Conservation (phyloP, 1,284 basidiomycete species). For the Caloboletus inedulis region DNA sequence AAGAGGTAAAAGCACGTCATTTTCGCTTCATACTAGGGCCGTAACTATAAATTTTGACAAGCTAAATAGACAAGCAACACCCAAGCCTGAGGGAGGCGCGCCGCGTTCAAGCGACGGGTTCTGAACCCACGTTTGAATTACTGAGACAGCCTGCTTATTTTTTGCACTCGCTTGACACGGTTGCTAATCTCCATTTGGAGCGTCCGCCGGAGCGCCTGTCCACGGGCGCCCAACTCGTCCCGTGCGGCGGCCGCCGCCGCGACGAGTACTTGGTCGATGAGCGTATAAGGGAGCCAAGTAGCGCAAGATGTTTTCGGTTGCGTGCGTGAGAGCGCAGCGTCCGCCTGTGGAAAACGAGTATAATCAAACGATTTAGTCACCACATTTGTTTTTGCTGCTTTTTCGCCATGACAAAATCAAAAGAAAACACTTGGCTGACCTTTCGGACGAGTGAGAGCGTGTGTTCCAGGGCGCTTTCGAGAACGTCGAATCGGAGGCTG, state of each 20-base stretch:
- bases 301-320: conserved; percentile 54
- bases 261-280: conserved; percentile 82
- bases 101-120: neutral
- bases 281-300: conserved; percentile 81
- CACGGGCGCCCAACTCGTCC: conserved; percentile 46
- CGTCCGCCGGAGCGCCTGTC: conserved; percentile 40
- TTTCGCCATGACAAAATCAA: conserved; percentile 3
- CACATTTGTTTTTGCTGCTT: neutral
- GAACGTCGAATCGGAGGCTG: conserved; percentile 72
- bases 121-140: neutral
- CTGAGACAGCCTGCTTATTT: conserved; percentile 37
- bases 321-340: conserved; percentile 54
- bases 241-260: conserved; percentile 51
- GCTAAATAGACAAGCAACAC: conserved; percentile 9
- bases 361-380: conserved; percentile 9
- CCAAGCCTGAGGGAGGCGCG: too few relatives aligned
- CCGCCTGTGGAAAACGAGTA: conserved; percentile 42
- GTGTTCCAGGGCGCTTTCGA: conserved; percentile 77
- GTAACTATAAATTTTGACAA: neutral
- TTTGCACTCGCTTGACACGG: conserved; percentile 63
- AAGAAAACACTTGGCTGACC: conserved; percentile 40
- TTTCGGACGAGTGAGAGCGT: conserved; percentile 67
- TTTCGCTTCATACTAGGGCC: conserved; percentile 4
- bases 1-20: conserved; percentile 4
- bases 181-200: conserved; percentile 57